These are phyloP conservation scores for Venturia oleaginea DNA, from an alignment of 2,329 filamentous ascomycete genomes.

Conservation along the genomic window DNA sequence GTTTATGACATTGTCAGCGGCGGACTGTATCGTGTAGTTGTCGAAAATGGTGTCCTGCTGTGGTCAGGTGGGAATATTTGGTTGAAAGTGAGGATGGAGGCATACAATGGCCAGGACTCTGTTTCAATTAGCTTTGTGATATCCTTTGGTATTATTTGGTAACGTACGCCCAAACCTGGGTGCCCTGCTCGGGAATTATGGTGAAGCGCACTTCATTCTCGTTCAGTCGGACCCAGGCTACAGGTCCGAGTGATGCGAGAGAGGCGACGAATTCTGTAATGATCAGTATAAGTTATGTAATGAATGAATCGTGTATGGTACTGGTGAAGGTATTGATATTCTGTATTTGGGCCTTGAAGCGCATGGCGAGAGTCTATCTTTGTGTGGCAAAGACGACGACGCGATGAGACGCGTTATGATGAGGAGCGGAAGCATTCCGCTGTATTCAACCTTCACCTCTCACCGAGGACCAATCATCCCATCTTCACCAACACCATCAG, in stretches of 20 bases:
- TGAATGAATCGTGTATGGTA: slow-evolving; percentile 24
- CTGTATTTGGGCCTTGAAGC: slow-evolving; percentile 44
- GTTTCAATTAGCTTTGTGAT: slow-evolving; percentile 4
- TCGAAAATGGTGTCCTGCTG: slow-evolving; percentile 77
- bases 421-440: not conserved
- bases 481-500: too few relatives aligned
- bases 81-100: slow-evolving; percentile 9
- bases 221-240: slow-evolving; percentile 84
- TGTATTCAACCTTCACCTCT: not conserved
- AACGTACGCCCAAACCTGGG: slow-evolving; percentile 88
- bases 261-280: slow-evolving; percentile 51
- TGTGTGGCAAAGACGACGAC: not conserved
- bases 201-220: slow-evolving; percentile 86
- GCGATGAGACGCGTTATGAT: not conserved
- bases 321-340: slow-evolving; percentile 45
- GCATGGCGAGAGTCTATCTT: slow-evolving; percentile 29
- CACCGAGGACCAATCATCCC: not conserved
- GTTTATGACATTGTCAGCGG: slow-evolving; percentile 85
- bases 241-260: slow-evolving; percentile 61
- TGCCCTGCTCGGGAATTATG: slow-evolving; percentile 87
- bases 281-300: not conserved
- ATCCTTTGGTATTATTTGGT: slow-evolving; percentile 17
- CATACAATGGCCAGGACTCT: slow-evolving; percentile 36
- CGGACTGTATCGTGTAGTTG: slow-evolving; percentile 75
- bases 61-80: not conserved